Evolutionary conservation across 257 asterid genomes (phyloP), one percentile per base, ranked within the genome.

Genomic region (Nicotiana knightiana): DNA sequence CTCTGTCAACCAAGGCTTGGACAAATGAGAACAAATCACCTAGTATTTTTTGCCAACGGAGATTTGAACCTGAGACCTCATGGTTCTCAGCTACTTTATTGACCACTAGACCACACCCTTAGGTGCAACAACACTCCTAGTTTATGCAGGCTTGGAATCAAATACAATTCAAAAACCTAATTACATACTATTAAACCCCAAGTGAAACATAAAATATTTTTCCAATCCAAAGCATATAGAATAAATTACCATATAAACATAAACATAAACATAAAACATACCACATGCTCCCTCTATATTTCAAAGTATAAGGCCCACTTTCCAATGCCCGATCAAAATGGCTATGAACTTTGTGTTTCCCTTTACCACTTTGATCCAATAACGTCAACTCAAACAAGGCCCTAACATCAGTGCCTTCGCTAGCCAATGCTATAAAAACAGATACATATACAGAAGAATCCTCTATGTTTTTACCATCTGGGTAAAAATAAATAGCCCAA

Each of bases 231-330:
- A 70, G 3, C 21, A n/a, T 17, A 71, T 21, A 24, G 59, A 39
- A 43, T 35, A 43, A 58, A 46, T 3, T 46, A 66, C 24, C 26
- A 32, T 12, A 5, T 63, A 77, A 80, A 54, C 4, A 51, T 9
- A 18, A 57, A 15, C 64, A 73, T 37, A 76, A 43, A 61, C 66
- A 80, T 54, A 33, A 77, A n/a, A 61, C 89, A 59, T 91, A 94
- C 98, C 98, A 94, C 98, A 94, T 94, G 94, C 98, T 94, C 68
- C 98, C 98, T 83, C 91, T 84, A 87, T 94, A 94, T 81, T 92
- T 94, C 80, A 94, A 90, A 6, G 96, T 87, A 81, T 94, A 94
- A 26, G 98, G 98, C 54, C 98, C 98, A 76, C 97, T 91, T 88
- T 94, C 98, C 80, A 92, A 87, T 37, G 97, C 91, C 78, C 98